phyloP scores from a whole-genome alignment of 768 basidiomycete species.

The Rhizopogon vesiculosus region DNA sequence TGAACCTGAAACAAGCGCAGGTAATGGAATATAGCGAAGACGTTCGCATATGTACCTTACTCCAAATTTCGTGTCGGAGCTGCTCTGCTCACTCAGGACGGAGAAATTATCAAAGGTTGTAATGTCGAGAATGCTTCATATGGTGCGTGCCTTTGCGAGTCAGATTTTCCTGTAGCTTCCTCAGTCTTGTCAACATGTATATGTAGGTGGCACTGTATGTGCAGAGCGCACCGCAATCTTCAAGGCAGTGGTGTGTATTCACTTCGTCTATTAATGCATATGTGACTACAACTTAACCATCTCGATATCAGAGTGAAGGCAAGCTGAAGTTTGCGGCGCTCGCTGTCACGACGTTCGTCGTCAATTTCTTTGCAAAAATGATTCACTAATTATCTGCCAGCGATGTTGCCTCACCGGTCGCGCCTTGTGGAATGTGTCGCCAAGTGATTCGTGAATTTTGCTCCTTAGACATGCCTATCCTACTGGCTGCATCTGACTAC shows the following conservation, averaged over 20 bases:
- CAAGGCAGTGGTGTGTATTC: conserved; percentile 77
- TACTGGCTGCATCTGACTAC: conserved; percentile 67
- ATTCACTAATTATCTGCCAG: conserved; percentile 30
- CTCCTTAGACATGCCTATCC: conserved; percentile 61
- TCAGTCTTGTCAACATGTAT: background rate
- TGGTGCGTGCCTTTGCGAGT: conserved; percentile 43
- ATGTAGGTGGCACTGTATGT: conserved; percentile 85
- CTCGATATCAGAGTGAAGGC: conserved; percentile 66
- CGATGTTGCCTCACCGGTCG: conserved; percentile 60
- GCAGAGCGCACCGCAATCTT: conserved; percentile 93
- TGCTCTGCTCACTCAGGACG: conserved; percentile 67
- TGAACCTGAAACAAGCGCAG: conserved; percentile 5
- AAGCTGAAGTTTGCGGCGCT: conserved; percentile 64
- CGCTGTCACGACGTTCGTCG: conserved; percentile 71
- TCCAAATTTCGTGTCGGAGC: conserved; percentile 94
- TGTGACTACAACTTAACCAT: background rate
- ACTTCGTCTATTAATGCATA: background rate
- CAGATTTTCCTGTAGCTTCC: background rate
- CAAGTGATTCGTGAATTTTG: conserved; percentile 91
- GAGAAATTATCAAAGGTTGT: conserved; percentile 74
- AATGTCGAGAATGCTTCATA: conserved; percentile 95
- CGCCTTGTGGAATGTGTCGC: conserved; percentile 93
- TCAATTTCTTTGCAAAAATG: too few relatives aligned
- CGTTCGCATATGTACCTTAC: conserved; percentile 76
- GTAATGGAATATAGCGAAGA: conserved; percentile 45